These are phyloP conservation scores for Metarhizium album DNA, from an alignment of 2,329 filamentous ascomycete species.

Conservation along the genomic window DNA sequence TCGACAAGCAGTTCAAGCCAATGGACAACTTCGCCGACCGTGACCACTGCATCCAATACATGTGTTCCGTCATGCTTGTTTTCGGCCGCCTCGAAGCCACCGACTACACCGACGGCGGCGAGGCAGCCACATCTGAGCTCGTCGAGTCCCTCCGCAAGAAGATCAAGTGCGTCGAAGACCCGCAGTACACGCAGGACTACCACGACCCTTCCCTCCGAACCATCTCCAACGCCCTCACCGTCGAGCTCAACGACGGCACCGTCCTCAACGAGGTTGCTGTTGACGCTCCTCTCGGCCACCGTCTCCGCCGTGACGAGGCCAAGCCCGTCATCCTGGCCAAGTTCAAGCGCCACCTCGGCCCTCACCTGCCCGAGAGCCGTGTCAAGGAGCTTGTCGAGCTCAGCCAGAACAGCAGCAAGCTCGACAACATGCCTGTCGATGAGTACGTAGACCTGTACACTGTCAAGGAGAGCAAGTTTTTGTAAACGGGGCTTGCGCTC, in stretches of 20 bases:
- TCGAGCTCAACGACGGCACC: constrained; percentile 89
- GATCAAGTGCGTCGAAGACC: constrained; percentile 95
- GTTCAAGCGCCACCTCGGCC: constrained; percentile 83
- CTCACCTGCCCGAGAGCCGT: constrained; percentile 66
- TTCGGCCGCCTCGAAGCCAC: constrained; percentile 88
- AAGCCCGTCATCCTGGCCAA: constrained; percentile 95
- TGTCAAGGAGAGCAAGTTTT: constrained; percentile 51
- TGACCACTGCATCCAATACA: constrained; percentile 99
- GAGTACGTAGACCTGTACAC: constrained; percentile 83
- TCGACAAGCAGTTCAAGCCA: constrained; percentile 99
- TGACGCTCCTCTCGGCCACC: constrained; percentile 90
- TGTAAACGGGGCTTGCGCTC: constrained; percentile 11
- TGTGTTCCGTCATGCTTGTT: constrained; percentile 91
- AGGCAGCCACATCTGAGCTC: constrained; percentile 81
- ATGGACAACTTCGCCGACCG: constrained; percentile 99
- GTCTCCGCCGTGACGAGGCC: constrained; percentile 82
- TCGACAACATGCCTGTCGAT: constrained; percentile 78
- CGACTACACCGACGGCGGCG: constrained; percentile 86
- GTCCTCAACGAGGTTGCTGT: constrained; percentile 83
- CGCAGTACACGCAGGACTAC: constrained; percentile 90
- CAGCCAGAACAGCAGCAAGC: constrained; percentile 59
- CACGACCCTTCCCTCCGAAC: constrained; percentile 87
- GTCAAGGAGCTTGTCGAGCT: constrained; percentile 77
- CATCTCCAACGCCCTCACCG: constrained; percentile 93
- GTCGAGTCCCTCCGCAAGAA: constrained; percentile 86